Percentiles rank a stretch among this genome's conserved stretches.
Conservation (phyloP, 768 basidiomycete species). For the Pleurotus sapidus region DNA sequence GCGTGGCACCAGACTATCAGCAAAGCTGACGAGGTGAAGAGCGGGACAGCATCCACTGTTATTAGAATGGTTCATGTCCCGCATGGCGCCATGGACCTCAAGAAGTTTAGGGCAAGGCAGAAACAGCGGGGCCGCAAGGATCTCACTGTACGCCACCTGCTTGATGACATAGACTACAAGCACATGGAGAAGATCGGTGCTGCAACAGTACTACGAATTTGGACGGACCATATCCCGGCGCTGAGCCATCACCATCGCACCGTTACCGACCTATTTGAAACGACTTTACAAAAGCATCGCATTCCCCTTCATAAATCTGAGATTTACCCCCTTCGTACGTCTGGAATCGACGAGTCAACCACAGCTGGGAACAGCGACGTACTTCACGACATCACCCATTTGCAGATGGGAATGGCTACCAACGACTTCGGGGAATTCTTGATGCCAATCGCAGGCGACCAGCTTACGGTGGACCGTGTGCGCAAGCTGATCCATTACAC, state of each 20-base stretch:
- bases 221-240: slow-evolving; percentile 9
- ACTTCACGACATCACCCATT: slow-evolving; percentile 8
- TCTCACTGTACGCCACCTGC: neutral
- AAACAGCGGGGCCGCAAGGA: neutral
- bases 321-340: slow-evolving; percentile 6
- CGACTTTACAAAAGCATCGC: slow-evolving; percentile 5
- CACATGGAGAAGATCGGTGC: slow-evolving; percentile 9
- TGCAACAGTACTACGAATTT: slow-evolving; percentile 1
- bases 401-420: slow-evolving; percentile 9
- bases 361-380: slow-evolving; percentile 5
- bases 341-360: slow-evolving; percentile 14
- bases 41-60: slow-evolving; percentile 18
- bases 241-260: neutral
- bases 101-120: neutral
- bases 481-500: slow-evolving; percentile 12
- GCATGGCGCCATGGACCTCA: neutral
- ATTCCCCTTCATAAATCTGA: slow-evolving; percentile 11
- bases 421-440: slow-evolving; percentile 3
- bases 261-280: neutral
- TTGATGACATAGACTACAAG: slow-evolving; percentile 10
- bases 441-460: slow-evolving; percentile 16
- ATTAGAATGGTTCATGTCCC: slow-evolving; percentile 15
- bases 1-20: slow-evolving; percentile 17
- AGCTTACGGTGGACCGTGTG: slow-evolving; percentile 14
- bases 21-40: slow-evolving; percentile 14